Conservation (phyloP, 228 moss, liverwort and hornwort species). For the Sphagnum magellanicum region DNA sequence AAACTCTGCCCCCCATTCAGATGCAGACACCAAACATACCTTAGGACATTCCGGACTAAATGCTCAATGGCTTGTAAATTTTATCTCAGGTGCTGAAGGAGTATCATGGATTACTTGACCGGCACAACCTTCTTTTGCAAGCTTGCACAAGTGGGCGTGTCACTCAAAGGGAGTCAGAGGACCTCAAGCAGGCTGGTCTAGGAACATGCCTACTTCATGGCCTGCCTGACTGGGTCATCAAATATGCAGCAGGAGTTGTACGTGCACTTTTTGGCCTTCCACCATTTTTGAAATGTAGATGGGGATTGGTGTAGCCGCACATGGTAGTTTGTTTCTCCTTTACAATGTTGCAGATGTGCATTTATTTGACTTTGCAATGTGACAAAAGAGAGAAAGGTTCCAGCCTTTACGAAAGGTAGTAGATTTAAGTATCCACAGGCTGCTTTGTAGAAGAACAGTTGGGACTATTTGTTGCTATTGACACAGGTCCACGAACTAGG, state of each 20-base stretch:
- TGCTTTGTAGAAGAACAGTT: too few relatives aligned
- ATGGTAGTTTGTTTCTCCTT: too few relatives aligned
- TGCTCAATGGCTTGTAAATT: neutral
- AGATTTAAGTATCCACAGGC: too few relatives aligned
- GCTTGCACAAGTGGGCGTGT: conserved; percentile 66
- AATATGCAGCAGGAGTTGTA: conserved; percentile 86
- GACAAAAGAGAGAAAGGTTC: too few relatives aligned
- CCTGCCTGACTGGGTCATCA: conserved; percentile 88
- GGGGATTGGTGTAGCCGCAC: neutral
- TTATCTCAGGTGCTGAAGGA: conserved; percentile 73
- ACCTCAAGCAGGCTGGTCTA: conserved; percentile 87
- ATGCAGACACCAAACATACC: too few relatives aligned
- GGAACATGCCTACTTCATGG: conserved; percentile 81
- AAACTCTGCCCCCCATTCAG: too few relatives aligned
- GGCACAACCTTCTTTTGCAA: conserved; percentile 82
- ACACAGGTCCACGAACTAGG: too few relatives aligned
- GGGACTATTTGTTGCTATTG: too few relatives aligned
- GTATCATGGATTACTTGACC: conserved; percentile 85
- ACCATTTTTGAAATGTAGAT: neutral
- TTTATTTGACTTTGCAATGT: too few relatives aligned
- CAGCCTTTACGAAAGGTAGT: too few relatives aligned
- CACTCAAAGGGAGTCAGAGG: conserved; percentile 55
- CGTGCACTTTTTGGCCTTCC: neutral
- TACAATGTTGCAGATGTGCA: too few relatives aligned
- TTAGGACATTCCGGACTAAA: too few relatives aligned